A percentile compares a stretch with the other conserved stretches of the same genome.
Evolutionary conservation across 1,139 yeast genomes (phyloP).

Genomic region (Diutina pseudorugosa): DNA sequence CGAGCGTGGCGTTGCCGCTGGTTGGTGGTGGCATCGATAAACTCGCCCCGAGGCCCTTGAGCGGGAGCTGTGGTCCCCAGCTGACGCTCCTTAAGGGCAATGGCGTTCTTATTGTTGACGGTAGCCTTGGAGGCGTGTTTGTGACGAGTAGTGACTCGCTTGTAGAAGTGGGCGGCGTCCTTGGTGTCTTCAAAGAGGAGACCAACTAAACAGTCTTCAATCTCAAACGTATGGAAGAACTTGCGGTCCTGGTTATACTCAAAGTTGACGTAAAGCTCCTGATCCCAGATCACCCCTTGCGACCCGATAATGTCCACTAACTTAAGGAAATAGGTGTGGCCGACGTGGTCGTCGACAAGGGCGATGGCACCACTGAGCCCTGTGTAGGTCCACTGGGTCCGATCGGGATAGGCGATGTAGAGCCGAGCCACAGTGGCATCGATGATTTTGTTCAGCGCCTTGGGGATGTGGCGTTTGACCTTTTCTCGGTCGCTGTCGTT

Average conservation of each 20-base stretch:
- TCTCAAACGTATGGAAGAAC: conserved; percentile 88
- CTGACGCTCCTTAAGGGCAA: conserved; percentile 53
- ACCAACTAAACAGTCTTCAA: conserved; percentile 86
- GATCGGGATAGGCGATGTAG: conserved; percentile 82
- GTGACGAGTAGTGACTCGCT: conserved; percentile 61
- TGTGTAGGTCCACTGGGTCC: conserved; percentile 73
- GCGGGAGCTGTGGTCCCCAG: conserved; percentile 15
- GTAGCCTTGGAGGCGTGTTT: conserved; percentile 86
- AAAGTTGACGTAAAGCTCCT: conserved; percentile 80
- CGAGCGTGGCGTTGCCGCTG: conserved; percentile 46
- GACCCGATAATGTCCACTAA: conserved; percentile 74
- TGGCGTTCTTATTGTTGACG: conserved; percentile 72
- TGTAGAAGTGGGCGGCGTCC: conserved; percentile 79
- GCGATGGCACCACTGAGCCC: conserved; percentile 83
- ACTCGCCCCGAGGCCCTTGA: conserved; percentile 66
- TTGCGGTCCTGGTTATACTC: conserved; percentile 88
- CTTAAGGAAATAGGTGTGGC: conserved; percentile 85
- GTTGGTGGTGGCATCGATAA: conserved; percentile 32
- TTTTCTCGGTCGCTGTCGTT: conserved; percentile 71
- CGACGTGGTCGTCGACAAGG: conserved; percentile 84
- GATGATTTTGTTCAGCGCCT: conserved; percentile 73
- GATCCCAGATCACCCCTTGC: conserved; percentile 93
- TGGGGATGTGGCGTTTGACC: conserved; percentile 80
- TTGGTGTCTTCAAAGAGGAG: conserved; percentile 76
- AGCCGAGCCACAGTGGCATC: conserved; percentile 87